phyloP scores from a whole-genome alignment of 768 basidiomycete species.

The Scleroderma bovista region DNA sequence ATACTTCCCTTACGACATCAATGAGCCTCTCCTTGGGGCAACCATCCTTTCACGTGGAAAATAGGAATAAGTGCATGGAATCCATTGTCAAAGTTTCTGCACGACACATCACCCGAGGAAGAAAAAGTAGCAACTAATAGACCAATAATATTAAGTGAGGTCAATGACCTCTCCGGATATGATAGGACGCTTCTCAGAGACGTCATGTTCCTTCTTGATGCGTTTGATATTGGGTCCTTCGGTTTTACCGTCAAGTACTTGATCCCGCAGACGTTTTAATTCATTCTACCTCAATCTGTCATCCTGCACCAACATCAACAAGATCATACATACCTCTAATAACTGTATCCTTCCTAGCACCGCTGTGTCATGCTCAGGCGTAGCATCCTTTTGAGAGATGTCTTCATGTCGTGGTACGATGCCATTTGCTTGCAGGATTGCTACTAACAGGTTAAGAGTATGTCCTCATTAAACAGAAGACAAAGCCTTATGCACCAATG shows the following conservation, averaged over 20 bases:
- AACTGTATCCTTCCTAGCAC: background rate
- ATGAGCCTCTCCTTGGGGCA: constrained; percentile 40
- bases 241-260: background rate
- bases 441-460: constrained; percentile 4
- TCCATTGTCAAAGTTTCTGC: too few relatives aligned
- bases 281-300: constrained; percentile 2
- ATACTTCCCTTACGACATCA: too few relatives aligned
- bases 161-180: constrained; percentile 10
- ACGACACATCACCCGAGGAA: too few relatives aligned
- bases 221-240: constrained; percentile 12
- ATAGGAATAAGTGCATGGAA: too few relatives aligned
- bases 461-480: background rate
- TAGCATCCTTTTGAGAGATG: background rate
- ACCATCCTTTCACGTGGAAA: constrained; percentile 73
- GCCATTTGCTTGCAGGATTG: constrained; percentile 13
- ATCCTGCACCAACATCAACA: background rate
- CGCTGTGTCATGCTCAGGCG: background rate
- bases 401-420: constrained; percentile 4
- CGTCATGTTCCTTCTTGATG: constrained; percentile 8
- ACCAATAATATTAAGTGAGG: constrained; percentile 10
- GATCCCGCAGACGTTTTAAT: constrained; percentile 10
- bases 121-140: too few relatives aligned
- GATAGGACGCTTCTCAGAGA: background rate
- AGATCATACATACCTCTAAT: constrained; percentile 4
- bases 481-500: constrained; percentile 6